Evolutionary conservation across 495 filamentous ascomycete species (phyloP).

Genomic region (Aspergillus biplanus): DNA sequence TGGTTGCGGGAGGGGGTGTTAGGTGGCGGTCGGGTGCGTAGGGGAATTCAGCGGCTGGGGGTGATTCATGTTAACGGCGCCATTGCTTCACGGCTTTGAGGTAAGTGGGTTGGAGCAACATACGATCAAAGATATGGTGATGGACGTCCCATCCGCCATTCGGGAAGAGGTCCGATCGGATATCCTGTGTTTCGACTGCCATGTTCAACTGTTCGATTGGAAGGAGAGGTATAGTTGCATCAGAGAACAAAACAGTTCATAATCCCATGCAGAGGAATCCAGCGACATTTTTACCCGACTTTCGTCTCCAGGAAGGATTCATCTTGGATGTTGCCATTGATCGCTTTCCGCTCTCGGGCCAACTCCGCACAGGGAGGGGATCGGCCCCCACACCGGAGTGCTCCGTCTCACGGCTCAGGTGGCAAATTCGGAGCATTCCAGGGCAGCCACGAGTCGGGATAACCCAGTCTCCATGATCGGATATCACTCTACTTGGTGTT

Average conservation of each 20-base stretch:
- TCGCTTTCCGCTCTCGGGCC: neutral
- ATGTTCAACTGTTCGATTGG: neutral
- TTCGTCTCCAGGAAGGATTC: neutral
- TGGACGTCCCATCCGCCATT: constrained; percentile 35
- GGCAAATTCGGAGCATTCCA: neutral
- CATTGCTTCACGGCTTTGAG: neutral
- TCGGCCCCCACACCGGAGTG: constrained; percentile 2
- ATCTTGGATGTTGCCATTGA: neutral
- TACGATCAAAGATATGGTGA: constrained; percentile 33
- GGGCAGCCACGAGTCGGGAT: constrained; percentile 1
- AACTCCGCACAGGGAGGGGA: neutral
- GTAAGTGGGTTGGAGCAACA: too few relatives aligned
- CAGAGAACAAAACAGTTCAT: neutral
- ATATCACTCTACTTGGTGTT: neutral
- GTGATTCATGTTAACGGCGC: neutral
- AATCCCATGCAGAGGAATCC: neutral
- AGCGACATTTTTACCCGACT: neutral
- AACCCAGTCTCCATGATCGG: neutral
- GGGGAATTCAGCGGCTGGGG: constrained; percentile 23
- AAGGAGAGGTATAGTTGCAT: neutral
- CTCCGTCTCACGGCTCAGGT: neutral
- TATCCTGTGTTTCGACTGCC: neutral
- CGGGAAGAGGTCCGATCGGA: constrained; percentile 23
- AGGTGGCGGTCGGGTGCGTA: constrained; percentile 30
- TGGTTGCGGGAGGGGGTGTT: constrained; percentile 30